Evolutionary conservation across 2,329 filamentous ascomycete species (phyloP), one percentile per base, ranked within the genome.

Genomic region (Exophiala mesophila): DNA sequence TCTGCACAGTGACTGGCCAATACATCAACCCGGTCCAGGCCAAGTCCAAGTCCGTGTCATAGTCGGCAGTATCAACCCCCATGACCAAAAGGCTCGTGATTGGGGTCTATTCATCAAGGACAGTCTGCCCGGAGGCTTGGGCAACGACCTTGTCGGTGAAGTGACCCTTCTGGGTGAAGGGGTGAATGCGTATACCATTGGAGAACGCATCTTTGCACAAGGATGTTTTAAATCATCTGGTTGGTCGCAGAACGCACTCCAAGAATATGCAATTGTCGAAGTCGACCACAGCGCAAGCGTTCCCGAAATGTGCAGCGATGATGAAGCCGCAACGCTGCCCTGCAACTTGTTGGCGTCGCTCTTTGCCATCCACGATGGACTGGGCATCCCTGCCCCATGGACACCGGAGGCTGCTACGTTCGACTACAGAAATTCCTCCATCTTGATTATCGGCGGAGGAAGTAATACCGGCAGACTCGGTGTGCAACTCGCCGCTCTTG

Each of bases 51-150:
- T 72, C 38, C 63, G 61, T 33, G 57, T 70, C 18, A 60, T 55
- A 2, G 56, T 64, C 10, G 59, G 56, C 18, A 63, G 59, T 5
- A 44, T 44, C 3, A 63, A 61, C 29, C 62, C 60, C 1, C 64
- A 69, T 41, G 67, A 71, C 53, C 50, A 62, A n/a, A 66, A 66
- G 40, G 49, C 50, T 10, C 62, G 65, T 6, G 63, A 67, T 43
- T 19, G 9, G 0, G 60, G 62, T 4, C 57, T 69, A n/a, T 64
- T 67, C 44, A 59, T 65, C 37, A 44, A 54, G 13, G 46, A 57
- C 10, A 18, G 6, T 3, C 38, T 50, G 13, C 66, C 67, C 1
- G 56, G 55, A 2, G 47, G 68, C 16, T 52, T 67, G 1, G 57
- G 53, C 16, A 60, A 61, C 43, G 63, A 68, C 40, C 46, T 65